Percentiles rank a stretch among this genome's conserved stretches.
phyloP scores from a whole-genome alignment of 768 basidiomycete genomes.

The Phaeolepiota aurea region DNA sequence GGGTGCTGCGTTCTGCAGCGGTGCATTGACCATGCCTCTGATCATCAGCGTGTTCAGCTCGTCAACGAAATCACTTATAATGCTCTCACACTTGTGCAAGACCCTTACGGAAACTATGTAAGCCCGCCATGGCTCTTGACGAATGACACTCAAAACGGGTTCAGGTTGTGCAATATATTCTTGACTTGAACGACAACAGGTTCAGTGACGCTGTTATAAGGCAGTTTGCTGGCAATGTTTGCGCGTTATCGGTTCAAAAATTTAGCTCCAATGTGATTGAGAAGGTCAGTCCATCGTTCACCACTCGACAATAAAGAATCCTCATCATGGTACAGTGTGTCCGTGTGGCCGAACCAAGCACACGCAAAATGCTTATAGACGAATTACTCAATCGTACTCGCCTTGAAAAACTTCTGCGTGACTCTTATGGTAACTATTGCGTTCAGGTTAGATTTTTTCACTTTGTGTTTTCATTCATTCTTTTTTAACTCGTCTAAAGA shows the following conservation, averaged over 20 bases:
- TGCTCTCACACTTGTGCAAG: conserved; percentile 94
- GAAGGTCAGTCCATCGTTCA: conserved; percentile 45
- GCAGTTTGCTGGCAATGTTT: conserved; percentile 96
- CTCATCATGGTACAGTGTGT: conserved; percentile 41
- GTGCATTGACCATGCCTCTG: conserved; percentile 97
- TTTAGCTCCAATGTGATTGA: conserved; percentile 99
- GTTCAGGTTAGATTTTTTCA: conserved; percentile 53
- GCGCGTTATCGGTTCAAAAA: conserved; percentile 96
- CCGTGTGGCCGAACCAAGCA: conserved; percentile 92
- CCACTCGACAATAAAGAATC: background rate
- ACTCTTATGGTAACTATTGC: conserved; percentile 95
- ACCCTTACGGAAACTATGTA: conserved; percentile 91
- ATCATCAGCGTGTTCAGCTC: conserved; percentile 89
- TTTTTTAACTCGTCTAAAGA: conserved; percentile 35
- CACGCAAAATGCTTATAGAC: conserved; percentile 90
- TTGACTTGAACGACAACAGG: conserved; percentile 96
- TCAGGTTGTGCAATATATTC: conserved; percentile 94
- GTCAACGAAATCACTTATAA: conserved; percentile 99
- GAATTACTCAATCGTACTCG: conserved; percentile 92
- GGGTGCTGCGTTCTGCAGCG: conserved; percentile 98
- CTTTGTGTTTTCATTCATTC: background rate
- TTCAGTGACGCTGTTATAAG: conserved; percentile 97
- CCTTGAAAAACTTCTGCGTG: conserved; percentile 90
- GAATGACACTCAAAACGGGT: conserved; percentile 2
- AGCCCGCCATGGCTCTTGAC: conserved; percentile 15